Conservation (phyloP, 441 rosid genomes). For the Eutrema salsugineum region DNA sequence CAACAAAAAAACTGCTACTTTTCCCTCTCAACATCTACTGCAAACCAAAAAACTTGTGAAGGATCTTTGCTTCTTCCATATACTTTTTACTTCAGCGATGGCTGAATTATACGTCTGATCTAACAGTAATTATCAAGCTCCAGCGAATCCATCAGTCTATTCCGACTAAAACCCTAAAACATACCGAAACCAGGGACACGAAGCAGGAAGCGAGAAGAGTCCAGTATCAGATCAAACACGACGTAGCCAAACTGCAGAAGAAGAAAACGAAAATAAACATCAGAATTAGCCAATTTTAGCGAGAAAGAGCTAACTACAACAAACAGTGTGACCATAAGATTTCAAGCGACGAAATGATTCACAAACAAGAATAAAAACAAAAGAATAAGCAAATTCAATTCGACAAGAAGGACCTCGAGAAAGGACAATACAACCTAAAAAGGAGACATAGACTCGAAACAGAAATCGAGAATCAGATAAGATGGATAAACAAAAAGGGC, state of each 20-base stretch:
- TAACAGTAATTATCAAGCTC: slow-evolving; percentile 6
- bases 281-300: background rate
- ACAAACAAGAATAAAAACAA: background rate
- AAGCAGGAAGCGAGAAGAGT: slow-evolving; percentile 5
- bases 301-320: background rate
- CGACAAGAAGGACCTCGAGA: background rate
- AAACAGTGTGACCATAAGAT: background rate
- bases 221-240: slow-evolving; percentile 42
- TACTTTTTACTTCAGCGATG: slow-evolving; percentile 8
- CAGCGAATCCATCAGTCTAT: slow-evolving; percentile 1
- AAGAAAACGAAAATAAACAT: slow-evolving; percentile 13
- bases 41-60: background rate
- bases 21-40: background rate
- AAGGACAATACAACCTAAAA: background rate
- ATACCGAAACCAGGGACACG: background rate
- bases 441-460: background rate
- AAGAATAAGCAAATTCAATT: background rate
- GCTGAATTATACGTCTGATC: slow-evolving; percentile 18
- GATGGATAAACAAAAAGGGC: background rate
- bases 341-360: slow-evolving; percentile 1
- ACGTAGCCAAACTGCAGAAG: slow-evolving; percentile 33
- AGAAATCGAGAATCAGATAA: slow-evolving; percentile 15
- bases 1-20: background rate
- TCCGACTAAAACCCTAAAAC: slow-evolving; percentile 19
- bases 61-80: slow-evolving; percentile 14